A percentile compares a stretch with the other conserved stretches of the same genome.
Evolutionary conservation across 2,329 filamentous ascomycete species (phyloP).

Genomic region (Clonostachys rosea): DNA sequence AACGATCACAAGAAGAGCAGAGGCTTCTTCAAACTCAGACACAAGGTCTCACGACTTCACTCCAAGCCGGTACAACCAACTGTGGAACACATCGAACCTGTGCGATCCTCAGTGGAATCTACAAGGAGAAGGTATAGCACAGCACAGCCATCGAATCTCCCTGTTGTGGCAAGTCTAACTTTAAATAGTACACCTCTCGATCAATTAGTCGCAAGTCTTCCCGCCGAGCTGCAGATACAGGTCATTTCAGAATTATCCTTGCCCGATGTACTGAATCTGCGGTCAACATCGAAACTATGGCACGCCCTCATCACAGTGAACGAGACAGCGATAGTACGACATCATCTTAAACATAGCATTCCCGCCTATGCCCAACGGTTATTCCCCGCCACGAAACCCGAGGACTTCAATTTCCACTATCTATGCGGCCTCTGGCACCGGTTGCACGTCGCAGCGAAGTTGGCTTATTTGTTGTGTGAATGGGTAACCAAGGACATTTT

Average conservation of each 20-base stretch:
- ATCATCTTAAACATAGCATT: conserved; percentile 55
- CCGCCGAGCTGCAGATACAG: conserved; percentile 59
- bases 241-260: conserved; percentile 57
- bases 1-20: conserved; percentile 35
- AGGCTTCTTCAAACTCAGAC: conserved; percentile 33
- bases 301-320: conserved; percentile 56
- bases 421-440: conserved; percentile 63
- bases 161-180: not conserved
- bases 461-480: conserved; percentile 57
- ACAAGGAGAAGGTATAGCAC: conserved; percentile 23
- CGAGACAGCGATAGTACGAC: conserved; percentile 56
- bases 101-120: conserved; percentile 16
- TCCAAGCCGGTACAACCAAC: conserved; percentile 18
- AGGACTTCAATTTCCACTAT: conserved; percentile 51
- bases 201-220: conserved; percentile 52
- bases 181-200: conserved; percentile 39
- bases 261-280: conserved; percentile 54
- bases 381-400: conserved; percentile 42
- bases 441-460: conserved; percentile 58
- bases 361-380: conserved; percentile 56
- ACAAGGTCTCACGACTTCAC: conserved; percentile 26
- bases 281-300: conserved; percentile 53
- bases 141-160: not conserved
- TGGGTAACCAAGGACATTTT: conserved; percentile 65
- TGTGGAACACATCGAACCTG: conserved; percentile 4